phyloP scores from a whole-genome alignment of 31 red algal species.

The Asparagopsis taxiformis region DNA sequence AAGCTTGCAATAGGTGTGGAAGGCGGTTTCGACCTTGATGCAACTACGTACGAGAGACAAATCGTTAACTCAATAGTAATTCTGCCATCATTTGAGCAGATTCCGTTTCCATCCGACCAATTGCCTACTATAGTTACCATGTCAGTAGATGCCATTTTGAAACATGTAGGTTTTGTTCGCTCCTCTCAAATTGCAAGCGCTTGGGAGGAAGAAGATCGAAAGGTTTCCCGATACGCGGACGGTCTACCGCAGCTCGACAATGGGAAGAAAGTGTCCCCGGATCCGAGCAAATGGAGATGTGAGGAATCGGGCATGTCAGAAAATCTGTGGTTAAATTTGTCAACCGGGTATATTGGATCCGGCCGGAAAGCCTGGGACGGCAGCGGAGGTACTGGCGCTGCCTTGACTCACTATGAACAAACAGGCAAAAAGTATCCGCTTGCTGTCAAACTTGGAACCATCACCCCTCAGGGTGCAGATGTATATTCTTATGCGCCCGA shows the following conservation, averaged over 20 bases:
- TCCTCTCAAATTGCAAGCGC: conserved; percentile 40
- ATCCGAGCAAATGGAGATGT: conserved; percentile 77
- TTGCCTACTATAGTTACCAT: conserved; percentile 35
- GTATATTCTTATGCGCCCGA: conserved; percentile 92
- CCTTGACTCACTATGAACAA: conserved; percentile 69
- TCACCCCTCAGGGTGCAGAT: conserved; percentile 87
- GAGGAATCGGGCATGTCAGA: conserved; percentile 74
- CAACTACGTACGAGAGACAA: conserved; percentile 25
- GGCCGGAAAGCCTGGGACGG: conserved; percentile 85
- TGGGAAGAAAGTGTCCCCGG: conserved; percentile 72
- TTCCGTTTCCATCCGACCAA: conserved; percentile 22
- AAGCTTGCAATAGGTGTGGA: conserved; percentile 80
- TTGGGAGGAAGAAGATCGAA: conserved; percentile 81
- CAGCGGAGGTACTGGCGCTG: conserved; percentile 80
- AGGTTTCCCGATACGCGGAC: conserved; percentile 74
- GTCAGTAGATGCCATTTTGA: conserved; percentile 43
- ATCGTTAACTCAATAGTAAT: conserved; percentile 40
- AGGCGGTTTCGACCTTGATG: conserved; percentile 60
- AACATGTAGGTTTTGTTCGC: conserved; percentile 18
- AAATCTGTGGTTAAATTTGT: conserved; percentile 95
- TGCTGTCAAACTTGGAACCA: conserved; percentile 95
- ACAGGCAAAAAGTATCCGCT: conserved; percentile 84
- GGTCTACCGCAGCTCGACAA: conserved; percentile 52
- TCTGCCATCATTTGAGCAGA: conserved; percentile 17
- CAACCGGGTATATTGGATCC: conserved; percentile 82